Percentiles rank a stretch among this genome's conserved stretches.
Conservation (phyloP, 2,329 filamentous ascomycete species). For the Pseudocercospora macadamiae region DNA sequence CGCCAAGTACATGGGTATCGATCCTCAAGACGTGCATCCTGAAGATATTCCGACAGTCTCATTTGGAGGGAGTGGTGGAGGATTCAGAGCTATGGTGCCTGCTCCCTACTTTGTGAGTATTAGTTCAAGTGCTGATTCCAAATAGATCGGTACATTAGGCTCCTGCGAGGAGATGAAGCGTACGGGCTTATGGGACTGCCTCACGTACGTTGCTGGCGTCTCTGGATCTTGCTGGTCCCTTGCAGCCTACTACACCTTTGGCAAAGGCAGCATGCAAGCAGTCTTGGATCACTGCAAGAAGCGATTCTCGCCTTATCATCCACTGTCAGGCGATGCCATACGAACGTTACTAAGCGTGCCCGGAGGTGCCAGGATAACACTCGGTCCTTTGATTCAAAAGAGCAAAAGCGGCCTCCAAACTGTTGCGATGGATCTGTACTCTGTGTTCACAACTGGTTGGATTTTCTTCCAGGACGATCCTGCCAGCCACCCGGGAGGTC, state of each 20-base stretch:
- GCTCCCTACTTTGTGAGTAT: background rate
- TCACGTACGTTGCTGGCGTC: constrained; percentile 38
- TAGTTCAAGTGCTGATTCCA: background rate
- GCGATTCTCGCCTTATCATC: constrained; percentile 38
- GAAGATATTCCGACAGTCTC: constrained; percentile 38
- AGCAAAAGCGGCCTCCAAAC: constrained; percentile 35
- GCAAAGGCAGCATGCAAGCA: constrained; percentile 31
- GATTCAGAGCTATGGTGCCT: constrained; percentile 35
- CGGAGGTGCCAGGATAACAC: constrained; percentile 33
- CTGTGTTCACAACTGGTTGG: constrained; percentile 38
- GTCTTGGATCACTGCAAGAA: constrained; percentile 40
- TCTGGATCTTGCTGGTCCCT: constrained; percentile 39
- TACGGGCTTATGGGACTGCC: constrained; percentile 37
- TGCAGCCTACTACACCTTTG: constrained; percentile 39
- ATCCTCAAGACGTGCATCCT: constrained; percentile 34
- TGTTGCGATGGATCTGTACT: constrained; percentile 39
- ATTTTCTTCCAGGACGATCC: constrained; percentile 38
- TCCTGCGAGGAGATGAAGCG: constrained; percentile 36
- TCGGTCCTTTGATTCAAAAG: constrained; percentile 38
- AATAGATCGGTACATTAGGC: constrained; percentile 31
- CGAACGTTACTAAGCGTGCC: constrained; percentile 32
- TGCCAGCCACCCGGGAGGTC: constrained; percentile 25
- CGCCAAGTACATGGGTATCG: constrained; percentile 36
- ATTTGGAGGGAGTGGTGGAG: constrained; percentile 39
- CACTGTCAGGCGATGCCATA: constrained; percentile 39